Evolutionary conservation across 2,329 filamentous ascomycete species (phyloP).

Genomic region (Aspergillaceae sp.): DNA sequence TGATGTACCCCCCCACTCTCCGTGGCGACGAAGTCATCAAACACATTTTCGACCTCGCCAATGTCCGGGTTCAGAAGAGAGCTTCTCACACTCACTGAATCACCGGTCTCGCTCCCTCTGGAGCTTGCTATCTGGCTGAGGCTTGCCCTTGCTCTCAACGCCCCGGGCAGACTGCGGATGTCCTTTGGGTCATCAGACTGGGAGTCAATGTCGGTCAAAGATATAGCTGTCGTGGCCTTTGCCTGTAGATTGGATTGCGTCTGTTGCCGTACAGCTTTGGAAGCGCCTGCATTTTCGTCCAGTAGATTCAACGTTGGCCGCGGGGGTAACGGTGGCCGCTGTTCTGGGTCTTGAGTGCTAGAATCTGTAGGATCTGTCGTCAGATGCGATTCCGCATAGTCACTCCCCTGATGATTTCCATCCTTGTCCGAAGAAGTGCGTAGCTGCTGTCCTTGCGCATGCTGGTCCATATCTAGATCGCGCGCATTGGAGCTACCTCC

Average conservation of each 20-base stretch:
- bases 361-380: slow-evolving; percentile 10
- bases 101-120: slow-evolving; percentile 43
- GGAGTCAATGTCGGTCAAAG: slow-evolving; percentile 70
- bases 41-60: slow-evolving; percentile 71
- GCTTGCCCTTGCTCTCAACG: slow-evolving; percentile 27
- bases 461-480: neutral
- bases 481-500: neutral
- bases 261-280: slow-evolving; percentile 26
- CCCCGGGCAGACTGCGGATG: slow-evolving; percentile 37
- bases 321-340: slow-evolving; percentile 40
- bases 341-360: slow-evolving; percentile 14
- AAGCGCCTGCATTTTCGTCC: slow-evolving; percentile 20
- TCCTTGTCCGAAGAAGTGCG: neutral
- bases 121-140: slow-evolving; percentile 37
- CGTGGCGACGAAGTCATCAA: slow-evolving; percentile 58
- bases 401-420: neutral
- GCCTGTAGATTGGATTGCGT: slow-evolving; percentile 40
- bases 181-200: slow-evolving; percentile 62
- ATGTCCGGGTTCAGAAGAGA: slow-evolving; percentile 47
- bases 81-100: slow-evolving; percentile 44
- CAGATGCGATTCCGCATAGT: neutral
- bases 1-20: slow-evolving; percentile 31
- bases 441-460: neutral
- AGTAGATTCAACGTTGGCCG: slow-evolving; percentile 34
- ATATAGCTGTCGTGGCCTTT: slow-evolving; percentile 75